Conservation (phyloP, 371 early-diverging fungal species). For the Apophysomyces ossiformis region DNA sequence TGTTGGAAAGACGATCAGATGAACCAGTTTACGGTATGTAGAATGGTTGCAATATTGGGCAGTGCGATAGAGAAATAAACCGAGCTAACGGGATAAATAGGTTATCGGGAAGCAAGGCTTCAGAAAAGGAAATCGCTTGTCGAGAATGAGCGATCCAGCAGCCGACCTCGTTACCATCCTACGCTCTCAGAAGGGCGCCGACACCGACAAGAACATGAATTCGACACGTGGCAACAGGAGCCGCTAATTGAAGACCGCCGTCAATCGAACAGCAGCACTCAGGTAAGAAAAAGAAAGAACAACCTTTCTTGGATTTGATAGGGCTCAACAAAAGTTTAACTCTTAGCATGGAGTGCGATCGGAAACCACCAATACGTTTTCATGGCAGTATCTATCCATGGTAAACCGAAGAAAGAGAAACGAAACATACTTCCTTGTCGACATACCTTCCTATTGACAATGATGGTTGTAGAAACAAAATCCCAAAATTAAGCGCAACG, state of each 20-base stretch:
- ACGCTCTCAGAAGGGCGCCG: background rate
- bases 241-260: too few species aligned
- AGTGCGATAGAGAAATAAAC: background rate
- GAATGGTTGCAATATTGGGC: background rate
- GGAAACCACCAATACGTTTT: slow-evolving; percentile 16
- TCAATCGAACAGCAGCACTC: background rate
- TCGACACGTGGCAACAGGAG: background rate
- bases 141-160: background rate
- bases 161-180: too few species aligned
- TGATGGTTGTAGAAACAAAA: slow-evolving; percentile 46
- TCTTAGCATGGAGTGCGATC: too few species aligned
- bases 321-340: too few species aligned
- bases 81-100: background rate
- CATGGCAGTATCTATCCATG: slow-evolving; percentile 32
- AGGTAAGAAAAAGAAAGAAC: too few species aligned
- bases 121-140: slow-evolving; percentile 5
- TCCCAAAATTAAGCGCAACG: slow-evolving; percentile 59
- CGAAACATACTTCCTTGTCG: background rate
- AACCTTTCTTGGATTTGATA: too few species aligned
- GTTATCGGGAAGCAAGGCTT: background rate
- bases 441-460: too few species aligned
- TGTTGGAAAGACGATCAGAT: slow-evolving; percentile 10
- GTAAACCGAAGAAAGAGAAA: slow-evolving; percentile 7
- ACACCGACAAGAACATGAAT: background rate
- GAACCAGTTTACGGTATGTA: background rate